Conservation (phyloP, 2,329 filamentous ascomycete species). For the Phyllachora maydis region DNA sequence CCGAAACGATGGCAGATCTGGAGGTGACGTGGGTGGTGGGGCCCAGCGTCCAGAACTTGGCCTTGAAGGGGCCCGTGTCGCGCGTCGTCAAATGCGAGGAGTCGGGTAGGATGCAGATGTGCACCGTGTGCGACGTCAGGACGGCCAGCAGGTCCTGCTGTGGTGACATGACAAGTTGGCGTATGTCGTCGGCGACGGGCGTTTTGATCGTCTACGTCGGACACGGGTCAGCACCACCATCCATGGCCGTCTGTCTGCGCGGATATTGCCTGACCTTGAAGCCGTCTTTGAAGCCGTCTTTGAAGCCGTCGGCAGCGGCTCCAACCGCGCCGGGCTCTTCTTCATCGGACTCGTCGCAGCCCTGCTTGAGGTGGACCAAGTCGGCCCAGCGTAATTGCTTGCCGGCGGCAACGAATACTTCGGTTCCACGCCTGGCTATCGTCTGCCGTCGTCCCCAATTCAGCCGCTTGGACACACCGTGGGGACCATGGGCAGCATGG, state of each 20-base stretch:
- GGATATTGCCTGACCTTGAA: not conserved
- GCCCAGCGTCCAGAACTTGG: conserved; percentile 80
- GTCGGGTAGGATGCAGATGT: conserved; percentile 72
- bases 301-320: conserved; percentile 20
- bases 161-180: conserved; percentile 70
- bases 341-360: conserved; percentile 16
- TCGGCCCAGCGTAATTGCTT: conserved; percentile 88
- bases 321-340: conserved; percentile 9
- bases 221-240: too few species aligned
- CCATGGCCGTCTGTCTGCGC: not conserved
- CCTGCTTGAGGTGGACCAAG: conserved; percentile 56
- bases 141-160: conserved; percentile 67
- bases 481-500: too few species aligned
- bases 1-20: conserved; percentile 58
- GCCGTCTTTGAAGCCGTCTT: not conserved
- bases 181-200: conserved; percentile 62
- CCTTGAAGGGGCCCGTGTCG: conserved; percentile 48
- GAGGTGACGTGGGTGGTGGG: conserved; percentile 83
- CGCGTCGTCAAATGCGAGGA: conserved; percentile 51
- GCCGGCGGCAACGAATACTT: conserved; percentile 75
- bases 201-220: conserved; percentile 48
- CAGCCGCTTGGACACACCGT: conserved; percentile 19
- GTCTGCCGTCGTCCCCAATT: conserved; percentile 34
- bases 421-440: conserved; percentile 64
- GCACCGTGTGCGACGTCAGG: conserved; percentile 69